phyloP scores from a whole-genome alignment of 73 alveolate genomes.

The Uronychia setigera region DNA sequence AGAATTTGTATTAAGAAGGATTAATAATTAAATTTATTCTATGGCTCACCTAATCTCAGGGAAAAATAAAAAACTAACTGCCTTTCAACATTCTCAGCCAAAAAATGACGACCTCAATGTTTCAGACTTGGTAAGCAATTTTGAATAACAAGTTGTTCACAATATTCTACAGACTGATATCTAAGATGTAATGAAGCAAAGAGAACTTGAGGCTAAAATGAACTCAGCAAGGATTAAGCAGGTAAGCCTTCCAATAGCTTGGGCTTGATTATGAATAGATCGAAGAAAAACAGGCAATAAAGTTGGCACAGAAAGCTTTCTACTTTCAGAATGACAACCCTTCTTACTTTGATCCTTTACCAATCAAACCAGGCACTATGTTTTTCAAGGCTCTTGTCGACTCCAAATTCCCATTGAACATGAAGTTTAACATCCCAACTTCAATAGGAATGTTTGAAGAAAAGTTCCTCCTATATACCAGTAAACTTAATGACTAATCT shows the following conservation, averaged over 20 bases:
- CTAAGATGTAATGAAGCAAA: neutral
- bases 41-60: no score
- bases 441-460: conserved; percentile 4
- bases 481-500: neutral
- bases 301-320: neutral
- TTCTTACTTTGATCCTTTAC: neutral
- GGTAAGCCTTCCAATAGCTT: neutral
- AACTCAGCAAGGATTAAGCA: neutral
- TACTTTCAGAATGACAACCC: neutral
- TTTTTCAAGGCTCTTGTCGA: conserved; percentile 8
- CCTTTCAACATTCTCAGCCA: no score
- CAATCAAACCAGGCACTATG: neutral
- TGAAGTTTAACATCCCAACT: neutral
- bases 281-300: neutral
- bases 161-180: neutral
- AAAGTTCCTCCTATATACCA: neutral
- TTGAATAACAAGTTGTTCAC: neutral
- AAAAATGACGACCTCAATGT: neutral
- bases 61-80: no score
- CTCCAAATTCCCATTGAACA: neutral
- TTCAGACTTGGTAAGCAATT: neutral
- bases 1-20: no score
- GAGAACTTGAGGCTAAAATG: neutral
- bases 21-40: no score
- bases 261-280: neutral